phyloP scores from a whole-genome alignment of 78 protist genomes.

The Dictyostelium purpureum region DNA sequence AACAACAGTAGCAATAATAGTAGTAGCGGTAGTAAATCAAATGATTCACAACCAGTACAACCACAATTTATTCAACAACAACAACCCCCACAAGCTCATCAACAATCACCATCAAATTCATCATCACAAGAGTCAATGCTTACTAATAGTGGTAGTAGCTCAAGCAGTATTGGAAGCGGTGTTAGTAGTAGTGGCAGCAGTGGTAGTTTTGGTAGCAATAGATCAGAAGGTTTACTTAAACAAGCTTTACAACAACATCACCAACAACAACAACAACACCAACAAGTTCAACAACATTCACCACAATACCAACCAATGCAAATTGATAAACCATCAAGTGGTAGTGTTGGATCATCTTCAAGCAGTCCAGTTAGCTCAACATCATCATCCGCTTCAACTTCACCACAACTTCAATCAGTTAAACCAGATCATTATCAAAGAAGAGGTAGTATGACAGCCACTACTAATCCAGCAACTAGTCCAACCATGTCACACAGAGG shows the following conservation, averaged over 20 bases:
- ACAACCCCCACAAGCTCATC: neutral
- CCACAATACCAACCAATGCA: neutral
- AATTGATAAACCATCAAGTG: neutral
- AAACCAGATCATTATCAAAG: conserved; percentile 17
- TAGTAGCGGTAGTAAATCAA: conserved; percentile 9
- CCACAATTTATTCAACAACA: neutral
- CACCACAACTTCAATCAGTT: neutral
- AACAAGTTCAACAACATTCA: neutral
- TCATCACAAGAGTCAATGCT: neutral
- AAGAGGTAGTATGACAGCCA: conserved; percentile 67
- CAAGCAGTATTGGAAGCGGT: neutral
- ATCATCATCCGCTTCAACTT: neutral
- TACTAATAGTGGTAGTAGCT: neutral
- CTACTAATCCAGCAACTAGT: conserved; percentile 55
- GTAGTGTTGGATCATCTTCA: neutral
- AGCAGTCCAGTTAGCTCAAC: conserved; percentile 11
- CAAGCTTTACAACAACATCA: conserved; percentile 66
- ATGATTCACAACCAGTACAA: conserved; percentile 2
- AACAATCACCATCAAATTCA: neutral
- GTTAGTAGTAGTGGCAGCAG: neutral
- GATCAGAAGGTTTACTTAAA: conserved; percentile 65
- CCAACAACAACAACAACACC: neutral
- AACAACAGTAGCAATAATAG: neutral
- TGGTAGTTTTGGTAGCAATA: neutral
- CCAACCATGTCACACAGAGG: conserved; percentile 76